Percentiles rank a stretch among this genome's conserved stretches.
phyloP scores from a whole-genome alignment of 305 asterid species.

The Fraxinus sp. region DNA sequence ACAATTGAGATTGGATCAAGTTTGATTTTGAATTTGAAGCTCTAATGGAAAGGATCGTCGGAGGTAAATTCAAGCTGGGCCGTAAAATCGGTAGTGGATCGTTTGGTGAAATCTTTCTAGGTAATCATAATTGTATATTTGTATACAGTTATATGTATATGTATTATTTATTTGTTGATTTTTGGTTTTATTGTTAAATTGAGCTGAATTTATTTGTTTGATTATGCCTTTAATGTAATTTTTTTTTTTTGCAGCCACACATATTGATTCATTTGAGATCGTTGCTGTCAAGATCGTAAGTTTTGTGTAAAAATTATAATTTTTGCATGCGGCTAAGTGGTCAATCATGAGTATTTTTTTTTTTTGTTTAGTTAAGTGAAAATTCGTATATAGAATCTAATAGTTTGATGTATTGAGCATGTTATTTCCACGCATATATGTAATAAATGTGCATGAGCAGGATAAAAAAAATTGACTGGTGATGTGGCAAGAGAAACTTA shows the following conservation, averaged over 20 bases:
- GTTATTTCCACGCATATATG: neutral
- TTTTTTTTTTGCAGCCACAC: conserved; percentile 68
- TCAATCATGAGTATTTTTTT: neutral
- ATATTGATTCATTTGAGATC: conserved; percentile 81
- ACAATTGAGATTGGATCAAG: conserved; percentile 38
- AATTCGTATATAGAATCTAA: neutral
- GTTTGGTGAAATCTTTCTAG: conserved; percentile 87
- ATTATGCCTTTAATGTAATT: neutral
- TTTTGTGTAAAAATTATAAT: conserved; percentile 18
- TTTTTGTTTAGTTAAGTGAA: conserved; percentile 2
- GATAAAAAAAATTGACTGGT: neutral
- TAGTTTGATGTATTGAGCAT: neutral
- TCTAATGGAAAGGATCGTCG: conserved; percentile 81
- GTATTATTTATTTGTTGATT: neutral
- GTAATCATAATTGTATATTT: conserved; percentile 29
- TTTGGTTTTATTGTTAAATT: neutral
- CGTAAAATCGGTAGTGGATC: conserved; percentile 99
- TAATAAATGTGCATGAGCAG: neutral
- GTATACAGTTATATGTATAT: neutral
- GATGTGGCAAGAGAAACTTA: neutral
- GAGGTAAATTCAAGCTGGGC: conserved; percentile 92
- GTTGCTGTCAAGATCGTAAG: conserved; percentile 96
- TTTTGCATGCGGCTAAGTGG: conserved; percentile 27
- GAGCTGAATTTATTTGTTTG: conserved; percentile 2
- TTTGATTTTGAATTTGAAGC: conserved; percentile 19